Evolutionary conservation across 2,329 filamentous ascomycete species (phyloP).

Genomic region (Pseudogymnoascus sp.): DNA sequence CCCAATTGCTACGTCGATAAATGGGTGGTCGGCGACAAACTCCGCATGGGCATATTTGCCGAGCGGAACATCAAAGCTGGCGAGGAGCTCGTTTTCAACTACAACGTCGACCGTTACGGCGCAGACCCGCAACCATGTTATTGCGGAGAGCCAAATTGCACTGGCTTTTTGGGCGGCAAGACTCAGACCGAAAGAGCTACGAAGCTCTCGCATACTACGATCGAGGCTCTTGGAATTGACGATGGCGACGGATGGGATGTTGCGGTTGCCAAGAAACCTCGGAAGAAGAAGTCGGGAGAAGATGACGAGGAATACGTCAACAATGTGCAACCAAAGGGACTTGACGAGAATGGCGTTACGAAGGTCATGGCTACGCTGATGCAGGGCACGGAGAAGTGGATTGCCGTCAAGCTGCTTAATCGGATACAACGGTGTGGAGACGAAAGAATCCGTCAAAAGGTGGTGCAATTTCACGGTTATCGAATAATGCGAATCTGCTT

Average conservation of each 20-base stretch:
- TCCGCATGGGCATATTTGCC: conserved; percentile 98
- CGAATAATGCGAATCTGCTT: conserved; percentile 86
- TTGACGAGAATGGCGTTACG: conserved; percentile 76
- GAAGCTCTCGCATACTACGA: conserved; percentile 79
- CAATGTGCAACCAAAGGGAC: conserved; percentile 68
- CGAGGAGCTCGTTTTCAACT: conserved; percentile 97
- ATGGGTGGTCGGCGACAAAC: conserved; percentile 94
- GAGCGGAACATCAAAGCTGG: conserved; percentile 75
- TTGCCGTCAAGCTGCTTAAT: conserved; percentile 85
- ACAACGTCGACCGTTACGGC: conserved; percentile 97
- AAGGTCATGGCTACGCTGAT: conserved; percentile 95
- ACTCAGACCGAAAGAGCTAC: conserved; percentile 94
- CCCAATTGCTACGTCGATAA: conserved; percentile 99
- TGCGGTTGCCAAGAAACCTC: conserved; percentile 77
- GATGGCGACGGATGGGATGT: conserved; percentile 89
- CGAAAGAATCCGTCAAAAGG: conserved; percentile 76
- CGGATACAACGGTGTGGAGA: conserved; percentile 84
- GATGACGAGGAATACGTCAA: conserved; percentile 95
- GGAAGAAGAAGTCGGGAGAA: conserved; percentile 85
- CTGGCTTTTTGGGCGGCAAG: conserved; percentile 93
- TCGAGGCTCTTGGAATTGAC: conserved; percentile 93
- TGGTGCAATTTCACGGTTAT: conserved; percentile 96
- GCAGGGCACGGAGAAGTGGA: conserved; percentile 99
- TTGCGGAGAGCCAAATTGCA: conserved; percentile 89
- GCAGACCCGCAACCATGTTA: conserved; percentile 96